These are phyloP conservation scores for Melampsora medusae DNA, from an alignment of 1,284 basidiomycete genomes.

Conservation along the genomic window DNA sequence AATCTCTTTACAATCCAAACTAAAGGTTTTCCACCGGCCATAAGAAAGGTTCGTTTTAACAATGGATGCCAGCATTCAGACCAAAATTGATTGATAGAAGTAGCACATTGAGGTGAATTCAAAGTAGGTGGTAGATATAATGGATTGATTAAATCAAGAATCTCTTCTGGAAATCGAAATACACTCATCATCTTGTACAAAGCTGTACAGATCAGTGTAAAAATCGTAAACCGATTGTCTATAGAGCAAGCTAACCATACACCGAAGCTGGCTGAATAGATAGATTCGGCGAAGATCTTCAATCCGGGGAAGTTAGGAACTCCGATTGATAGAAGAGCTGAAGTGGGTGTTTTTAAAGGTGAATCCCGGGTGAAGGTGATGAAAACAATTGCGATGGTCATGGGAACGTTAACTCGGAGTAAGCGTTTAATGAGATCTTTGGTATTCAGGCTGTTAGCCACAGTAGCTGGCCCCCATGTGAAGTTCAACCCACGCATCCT, in stretches of 20 bases:
- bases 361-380: not conserved
- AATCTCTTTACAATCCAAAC: not conserved
- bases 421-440: not conserved
- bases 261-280: not conserved
- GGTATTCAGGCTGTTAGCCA: not conserved
- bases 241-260: not conserved
- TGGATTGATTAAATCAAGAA: not conserved
- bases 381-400: not conserved
- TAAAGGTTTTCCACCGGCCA: constrained; percentile 2
- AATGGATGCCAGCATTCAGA: not conserved
- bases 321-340: constrained; percentile 1
- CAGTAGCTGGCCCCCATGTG: not conserved
- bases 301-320: constrained; percentile 2
- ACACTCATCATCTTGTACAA: not conserved
- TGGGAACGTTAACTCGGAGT: not conserved
- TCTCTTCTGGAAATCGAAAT: not conserved
- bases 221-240: not conserved
- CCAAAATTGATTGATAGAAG: not conserved
- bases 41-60: not conserved
- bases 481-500: constrained; percentile 4
- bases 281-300: not conserved
- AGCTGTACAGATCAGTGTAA: not conserved
- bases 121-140: not conserved
- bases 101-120: not conserved
- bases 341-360: not conserved